Conservation (phyloP, 371 early-diverging fungal genomes). For the Apophysomyces trapeziformis region DNA sequence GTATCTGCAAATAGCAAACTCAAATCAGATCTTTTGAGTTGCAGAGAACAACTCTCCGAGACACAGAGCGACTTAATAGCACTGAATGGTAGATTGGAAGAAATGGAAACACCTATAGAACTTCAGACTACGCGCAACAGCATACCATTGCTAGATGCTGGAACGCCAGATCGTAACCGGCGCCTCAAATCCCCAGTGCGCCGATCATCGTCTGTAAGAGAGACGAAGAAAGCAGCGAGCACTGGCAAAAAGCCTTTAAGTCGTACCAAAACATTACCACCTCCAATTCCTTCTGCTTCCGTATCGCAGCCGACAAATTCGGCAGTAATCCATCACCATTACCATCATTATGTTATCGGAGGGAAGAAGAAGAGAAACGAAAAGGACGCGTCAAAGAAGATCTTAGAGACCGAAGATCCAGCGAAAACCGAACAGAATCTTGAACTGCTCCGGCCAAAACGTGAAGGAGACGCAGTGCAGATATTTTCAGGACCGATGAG, state of each 20-base stretch:
- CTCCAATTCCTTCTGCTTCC: constrained; percentile 23
- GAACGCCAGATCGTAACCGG: neutral
- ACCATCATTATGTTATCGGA: constrained; percentile 37
- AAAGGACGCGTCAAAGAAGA: neutral
- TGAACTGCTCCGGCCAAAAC: neutral
- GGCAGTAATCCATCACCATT: constrained; percentile 48
- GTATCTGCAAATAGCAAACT: constrained; percentile 49
- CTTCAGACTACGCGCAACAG: neutral
- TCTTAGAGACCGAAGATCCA: neutral
- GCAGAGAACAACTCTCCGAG: constrained; percentile 40
- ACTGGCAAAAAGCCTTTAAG: constrained; percentile 12
- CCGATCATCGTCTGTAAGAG: constrained; percentile 2
- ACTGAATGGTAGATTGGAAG: constrained; percentile 28
- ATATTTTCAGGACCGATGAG: neutral
- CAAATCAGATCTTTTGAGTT: constrained; percentile 44
- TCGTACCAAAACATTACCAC: constrained; percentile 12
- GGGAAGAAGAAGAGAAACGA: constrained; percentile 21
- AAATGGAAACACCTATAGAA: constrained; percentile 12
- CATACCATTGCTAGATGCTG: no score
- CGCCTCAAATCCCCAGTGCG: neutral
- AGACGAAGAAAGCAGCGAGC: constrained; percentile 14
- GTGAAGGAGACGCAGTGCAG: neutral
- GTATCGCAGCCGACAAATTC: constrained; percentile 15
- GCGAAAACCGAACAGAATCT: neutral
- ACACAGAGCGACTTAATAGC: constrained; percentile 32